Percentiles rank a stretch among this genome's conserved stretches.
Conservation (phyloP, 257 asterid species). For the Mitragyna speciosa region DNA sequence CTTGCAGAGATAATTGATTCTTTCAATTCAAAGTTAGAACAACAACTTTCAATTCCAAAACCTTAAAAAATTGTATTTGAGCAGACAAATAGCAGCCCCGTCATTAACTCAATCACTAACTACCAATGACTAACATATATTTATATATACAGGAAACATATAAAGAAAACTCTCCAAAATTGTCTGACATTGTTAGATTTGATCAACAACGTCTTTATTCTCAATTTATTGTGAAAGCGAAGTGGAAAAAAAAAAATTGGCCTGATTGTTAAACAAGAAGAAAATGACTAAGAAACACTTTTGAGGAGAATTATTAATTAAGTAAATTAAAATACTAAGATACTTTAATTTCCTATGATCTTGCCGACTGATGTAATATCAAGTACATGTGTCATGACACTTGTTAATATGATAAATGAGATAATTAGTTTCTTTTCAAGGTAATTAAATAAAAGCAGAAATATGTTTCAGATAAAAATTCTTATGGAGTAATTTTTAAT, state of each 20-base stretch:
- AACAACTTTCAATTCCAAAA: slow-evolving; percentile 15
- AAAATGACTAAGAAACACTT: slow-evolving; percentile 13
- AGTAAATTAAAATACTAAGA: no score
- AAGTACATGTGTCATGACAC: not conserved
- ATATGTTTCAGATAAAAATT: not conserved
- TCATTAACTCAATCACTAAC: slow-evolving; percentile 20
- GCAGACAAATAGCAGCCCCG: slow-evolving; percentile 1
- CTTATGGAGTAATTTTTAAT: not conserved
- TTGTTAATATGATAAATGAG: not conserved
- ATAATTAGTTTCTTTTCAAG: not conserved
- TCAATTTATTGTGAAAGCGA: not conserved
- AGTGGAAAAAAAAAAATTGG: not conserved
- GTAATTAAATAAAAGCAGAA: not conserved
- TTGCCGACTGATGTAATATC: slow-evolving; percentile 1
- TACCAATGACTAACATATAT: not conserved
- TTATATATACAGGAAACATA: not conserved
- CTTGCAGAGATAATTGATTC: not conserved
- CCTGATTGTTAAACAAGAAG: slow-evolving; percentile 11
- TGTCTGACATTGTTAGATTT: slow-evolving; percentile 4
- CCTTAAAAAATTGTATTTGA: not conserved
- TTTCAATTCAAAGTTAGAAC: slow-evolving; percentile 1
- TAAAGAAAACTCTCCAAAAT: not conserved
- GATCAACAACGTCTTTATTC: slow-evolving; percentile 7
- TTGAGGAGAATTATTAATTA: not conserved
- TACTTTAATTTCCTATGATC: not conserved